These are phyloP conservation scores for Elaeagnus macrophylla DNA, from an alignment of 306 rosid genomes.

Conservation along the genomic window DNA sequence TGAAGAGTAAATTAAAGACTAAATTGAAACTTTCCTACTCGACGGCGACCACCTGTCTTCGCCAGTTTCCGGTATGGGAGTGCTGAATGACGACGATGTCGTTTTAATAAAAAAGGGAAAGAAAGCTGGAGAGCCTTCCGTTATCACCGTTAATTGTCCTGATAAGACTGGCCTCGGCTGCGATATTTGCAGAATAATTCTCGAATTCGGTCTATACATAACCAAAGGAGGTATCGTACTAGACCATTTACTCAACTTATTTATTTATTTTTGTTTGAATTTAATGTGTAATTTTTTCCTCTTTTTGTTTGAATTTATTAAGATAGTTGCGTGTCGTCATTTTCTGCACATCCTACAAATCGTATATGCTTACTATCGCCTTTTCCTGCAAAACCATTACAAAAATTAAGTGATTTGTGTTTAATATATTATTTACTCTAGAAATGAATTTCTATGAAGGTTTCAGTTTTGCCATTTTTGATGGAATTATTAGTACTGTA, in stretches of 20 bases:
- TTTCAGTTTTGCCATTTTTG: too few relatives aligned
- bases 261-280: neutral
- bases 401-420: too few relatives aligned
- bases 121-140: constrained; percentile 35
- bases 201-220: constrained; percentile 58
- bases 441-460: too few relatives aligned
- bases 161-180: constrained; percentile 67
- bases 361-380: too few relatives aligned
- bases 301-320: too few relatives aligned
- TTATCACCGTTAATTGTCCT: constrained; percentile 66
- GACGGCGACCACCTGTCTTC: neutral
- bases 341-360: too few relatives aligned
- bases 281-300: neutral
- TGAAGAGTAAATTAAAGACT: neutral
- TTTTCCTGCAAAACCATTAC: too few relatives aligned
- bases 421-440: too few relatives aligned
- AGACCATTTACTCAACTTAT: neutral
- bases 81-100: constrained; percentile 46
- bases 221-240: constrained; percentile 48
- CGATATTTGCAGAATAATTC: constrained; percentile 57
- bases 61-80: constrained; percentile 27
- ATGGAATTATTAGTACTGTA: too few relatives aligned
- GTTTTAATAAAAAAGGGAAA: constrained; percentile 43
- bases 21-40: neutral
- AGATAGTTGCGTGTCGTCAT: too few relatives aligned